phyloP scores from a whole-genome alignment of 257 asterid species.

The Solanum rostratum region DNA sequence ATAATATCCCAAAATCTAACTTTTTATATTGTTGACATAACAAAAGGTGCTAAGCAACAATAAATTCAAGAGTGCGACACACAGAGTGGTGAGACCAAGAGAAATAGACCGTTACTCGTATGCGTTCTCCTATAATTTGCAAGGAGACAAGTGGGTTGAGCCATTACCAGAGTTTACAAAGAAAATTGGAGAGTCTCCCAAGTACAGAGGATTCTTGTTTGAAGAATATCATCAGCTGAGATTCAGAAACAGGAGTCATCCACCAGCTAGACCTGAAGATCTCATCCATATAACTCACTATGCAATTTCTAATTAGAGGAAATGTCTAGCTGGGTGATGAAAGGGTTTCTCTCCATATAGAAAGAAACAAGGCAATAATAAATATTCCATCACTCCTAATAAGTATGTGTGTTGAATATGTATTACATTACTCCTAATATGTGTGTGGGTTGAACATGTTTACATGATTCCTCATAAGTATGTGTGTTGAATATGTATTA shows the following conservation, averaged over 20 bases:
- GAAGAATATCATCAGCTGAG: constrained; percentile 27
- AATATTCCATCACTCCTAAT: not conserved
- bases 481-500: no score
- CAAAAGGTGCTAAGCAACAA: constrained; percentile 31
- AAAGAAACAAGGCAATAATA: not conserved
- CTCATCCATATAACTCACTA: not conserved
- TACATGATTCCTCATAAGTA: no score
- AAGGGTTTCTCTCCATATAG: not conserved
- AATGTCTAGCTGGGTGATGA: not conserved
- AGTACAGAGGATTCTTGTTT: constrained; percentile 31
- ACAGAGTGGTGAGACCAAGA: constrained; percentile 25
- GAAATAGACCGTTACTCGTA: constrained; percentile 25
- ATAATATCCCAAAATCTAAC: not conserved
- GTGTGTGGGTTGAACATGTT: not conserved
- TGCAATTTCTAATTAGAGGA: not conserved
- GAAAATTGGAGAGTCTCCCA: constrained; percentile 24
- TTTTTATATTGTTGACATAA: not conserved
- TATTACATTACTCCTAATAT: no score
- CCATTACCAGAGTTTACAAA: constrained; percentile 33
- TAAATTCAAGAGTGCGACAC: constrained; percentile 45
- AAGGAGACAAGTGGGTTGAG: constrained; percentile 39
- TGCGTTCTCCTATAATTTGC: constrained; percentile 27
- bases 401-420: not conserved
- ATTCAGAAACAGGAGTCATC: constrained; percentile 34
- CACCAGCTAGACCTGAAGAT: constrained; percentile 13